Evolutionary conservation across 2,329 filamentous ascomycete genomes (phyloP).

Genomic region (Penicillium concentricum): DNA sequence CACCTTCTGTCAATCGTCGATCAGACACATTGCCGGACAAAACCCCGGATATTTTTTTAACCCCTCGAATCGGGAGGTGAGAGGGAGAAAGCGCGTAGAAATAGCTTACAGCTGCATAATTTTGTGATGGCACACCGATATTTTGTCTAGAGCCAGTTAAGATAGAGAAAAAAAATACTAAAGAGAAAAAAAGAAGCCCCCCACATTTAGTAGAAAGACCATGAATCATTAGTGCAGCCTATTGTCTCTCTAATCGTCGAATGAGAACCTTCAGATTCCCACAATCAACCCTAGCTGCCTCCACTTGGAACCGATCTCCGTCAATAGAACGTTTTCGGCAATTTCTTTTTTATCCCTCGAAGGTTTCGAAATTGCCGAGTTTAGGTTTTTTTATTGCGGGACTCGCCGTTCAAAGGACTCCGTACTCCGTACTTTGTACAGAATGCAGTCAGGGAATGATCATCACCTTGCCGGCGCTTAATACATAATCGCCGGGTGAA

Average conservation of each 20-base stretch:
- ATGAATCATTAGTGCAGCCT: conserved; percentile 12
- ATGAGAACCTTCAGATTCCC: conserved; percentile 6
- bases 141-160: not conserved
- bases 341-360: conserved; percentile 15
- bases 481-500: not conserved
- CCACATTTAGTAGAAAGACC: not conserved
- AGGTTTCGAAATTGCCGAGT: conserved; percentile 28
- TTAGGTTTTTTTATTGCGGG: not conserved
- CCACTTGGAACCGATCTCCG: conserved; percentile 18
- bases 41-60: not conserved
- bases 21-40: conserved; percentile 14
- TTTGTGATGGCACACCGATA: not conserved
- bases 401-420: conserved; percentile 2
- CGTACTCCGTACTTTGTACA: not conserved
- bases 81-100: not conserved
- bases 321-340: conserved; percentile 22
- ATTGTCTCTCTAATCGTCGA: conserved; percentile 1
- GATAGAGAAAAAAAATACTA: not conserved
- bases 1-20: conserved; percentile 24
- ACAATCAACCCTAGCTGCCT: conserved; percentile 11
- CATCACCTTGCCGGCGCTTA: not conserved
- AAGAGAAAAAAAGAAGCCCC: not conserved
- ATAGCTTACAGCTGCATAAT: not conserved
- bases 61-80: not conserved
- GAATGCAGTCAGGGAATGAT: not conserved